Conservation (phyloP, 2,329 filamentous ascomycete genomes). For the Tricladium varicosporioides region DNA sequence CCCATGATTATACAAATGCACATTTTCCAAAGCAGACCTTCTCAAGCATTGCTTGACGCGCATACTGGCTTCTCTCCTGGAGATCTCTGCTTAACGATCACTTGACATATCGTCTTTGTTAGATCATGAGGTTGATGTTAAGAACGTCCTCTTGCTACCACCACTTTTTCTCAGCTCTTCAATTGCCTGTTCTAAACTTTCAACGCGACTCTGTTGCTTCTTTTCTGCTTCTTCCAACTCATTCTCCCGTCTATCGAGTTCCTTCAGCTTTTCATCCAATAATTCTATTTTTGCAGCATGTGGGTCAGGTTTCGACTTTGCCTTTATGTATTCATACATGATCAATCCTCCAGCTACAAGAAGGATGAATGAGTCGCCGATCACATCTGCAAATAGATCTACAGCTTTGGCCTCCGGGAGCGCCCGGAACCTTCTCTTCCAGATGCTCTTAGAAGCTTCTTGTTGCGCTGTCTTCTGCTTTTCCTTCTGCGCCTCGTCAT, state of each 20-base stretch:
- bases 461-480: slow-evolving; percentile 35
- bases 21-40: not conserved
- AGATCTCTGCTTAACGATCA: not conserved
- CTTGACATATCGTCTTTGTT: not conserved
- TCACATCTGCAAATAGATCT: slow-evolving; percentile 64
- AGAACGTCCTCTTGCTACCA: slow-evolving; percentile 23
- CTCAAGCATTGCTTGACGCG: not conserved
- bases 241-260: slow-evolving; percentile 46
- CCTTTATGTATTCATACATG: slow-evolving; percentile 60
- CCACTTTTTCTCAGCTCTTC: slow-evolving; percentile 30
- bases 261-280: slow-evolving; percentile 53
- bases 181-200: slow-evolving; percentile 32
- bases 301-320: slow-evolving; percentile 58
- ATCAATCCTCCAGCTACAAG: slow-evolving; percentile 55
- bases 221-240: slow-evolving; percentile 50
- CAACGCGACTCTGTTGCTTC: slow-evolving; percentile 33
- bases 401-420: slow-evolving; percentile 65
- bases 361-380: slow-evolving; percentile 63
- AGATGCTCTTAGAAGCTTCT: slow-evolving; percentile 48
- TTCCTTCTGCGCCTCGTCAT: slow-evolving; percentile 46
- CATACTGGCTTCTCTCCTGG: not conserved
- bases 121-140: slow-evolving; percentile 8
- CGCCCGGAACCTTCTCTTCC: slow-evolving; percentile 60
- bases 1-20: not conserved
- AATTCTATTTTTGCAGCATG: slow-evolving; percentile 53